These are phyloP conservation scores for Boletus pseudopeckii DNA, from an alignment of 768 basidiomycete genomes.

Conservation along the genomic window DNA sequence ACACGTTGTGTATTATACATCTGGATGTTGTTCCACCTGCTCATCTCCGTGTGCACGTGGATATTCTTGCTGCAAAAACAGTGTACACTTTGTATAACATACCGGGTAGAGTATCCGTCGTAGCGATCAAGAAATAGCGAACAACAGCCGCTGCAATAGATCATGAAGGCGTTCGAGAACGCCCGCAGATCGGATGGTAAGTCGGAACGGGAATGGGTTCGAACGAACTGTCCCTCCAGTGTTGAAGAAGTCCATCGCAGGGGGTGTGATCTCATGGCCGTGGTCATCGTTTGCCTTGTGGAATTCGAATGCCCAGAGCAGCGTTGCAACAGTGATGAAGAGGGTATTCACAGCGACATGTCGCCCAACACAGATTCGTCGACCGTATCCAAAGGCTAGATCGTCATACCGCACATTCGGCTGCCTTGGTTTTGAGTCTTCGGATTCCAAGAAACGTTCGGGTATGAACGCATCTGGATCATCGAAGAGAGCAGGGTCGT, in stretches of 20 bases:
- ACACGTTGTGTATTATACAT: too few relatives aligned
- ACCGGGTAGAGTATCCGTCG: background rate
- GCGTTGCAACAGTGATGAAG: slow-evolving; percentile 6
- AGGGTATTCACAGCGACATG: slow-evolving; percentile 4
- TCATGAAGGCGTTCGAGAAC: background rate
- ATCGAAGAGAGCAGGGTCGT: slow-evolving; percentile 6
- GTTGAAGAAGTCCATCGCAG: slow-evolving; percentile 1
- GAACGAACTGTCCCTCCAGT: slow-evolving; percentile 1
- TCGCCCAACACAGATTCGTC: slow-evolving; percentile 10
- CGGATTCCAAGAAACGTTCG: slow-evolving; percentile 8
- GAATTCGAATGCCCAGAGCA: slow-evolving; percentile 9
- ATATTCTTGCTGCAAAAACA: background rate
- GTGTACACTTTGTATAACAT: too few relatives aligned
- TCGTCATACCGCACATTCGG: slow-evolving; percentile 8
- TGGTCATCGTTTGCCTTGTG: slow-evolving; percentile 1
- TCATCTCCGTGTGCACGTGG: too few relatives aligned
- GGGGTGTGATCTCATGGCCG: slow-evolving; percentile 4
- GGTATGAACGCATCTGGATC: slow-evolving; percentile 15
- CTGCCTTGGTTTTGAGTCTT: background rate
- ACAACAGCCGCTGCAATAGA: background rate
- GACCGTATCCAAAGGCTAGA: slow-evolving; percentile 10
- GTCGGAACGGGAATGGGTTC: slow-evolving; percentile 4
- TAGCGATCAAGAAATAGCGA: too few relatives aligned
- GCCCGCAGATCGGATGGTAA: background rate
- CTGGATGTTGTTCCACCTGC: background rate